These are phyloP conservation scores for Cryptosporidium parvum DNA, from an alignment of 169 alveolate species.

Conservation along the genomic window DNA sequence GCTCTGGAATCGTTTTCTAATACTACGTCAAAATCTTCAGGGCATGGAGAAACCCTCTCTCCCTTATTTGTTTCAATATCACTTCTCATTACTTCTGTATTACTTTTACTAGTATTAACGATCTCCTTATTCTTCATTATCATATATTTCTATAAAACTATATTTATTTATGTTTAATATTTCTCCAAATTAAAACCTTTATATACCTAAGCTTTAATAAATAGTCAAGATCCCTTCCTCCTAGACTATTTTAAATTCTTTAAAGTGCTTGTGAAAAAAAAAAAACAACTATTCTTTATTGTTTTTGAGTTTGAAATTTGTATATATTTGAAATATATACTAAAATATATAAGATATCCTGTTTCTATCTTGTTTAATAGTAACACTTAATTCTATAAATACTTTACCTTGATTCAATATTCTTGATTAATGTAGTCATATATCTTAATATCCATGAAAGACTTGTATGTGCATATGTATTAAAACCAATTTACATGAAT, in stretches of 20 bases:
- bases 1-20: not conserved
- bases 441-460: not conserved
- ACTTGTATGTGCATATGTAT: not conserved
- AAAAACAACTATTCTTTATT: not conserved
- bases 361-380: not conserved
- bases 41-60: not conserved
- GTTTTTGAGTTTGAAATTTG: not conserved
- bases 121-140: not conserved
- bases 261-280: not conserved
- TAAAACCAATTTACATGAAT: not conserved
- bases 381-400: not conserved
- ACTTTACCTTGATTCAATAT: not conserved
- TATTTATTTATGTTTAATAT: not conserved
- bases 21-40: not conserved
- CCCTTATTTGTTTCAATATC: not conserved
- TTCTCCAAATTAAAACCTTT: constrained; percentile 1
- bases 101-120: not conserved
- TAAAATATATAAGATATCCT: not conserved
- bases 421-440: not conserved
- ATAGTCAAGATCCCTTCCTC: not conserved
- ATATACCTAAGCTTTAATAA: constrained; percentile 6
- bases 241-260: not conserved
- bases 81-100: not conserved
- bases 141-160: not conserved
- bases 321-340: too few relatives aligned